Base-by-base conservation (phyloP, 2,329 filamentous ascomycete species). In the Aspergillus fructus region DNA sequence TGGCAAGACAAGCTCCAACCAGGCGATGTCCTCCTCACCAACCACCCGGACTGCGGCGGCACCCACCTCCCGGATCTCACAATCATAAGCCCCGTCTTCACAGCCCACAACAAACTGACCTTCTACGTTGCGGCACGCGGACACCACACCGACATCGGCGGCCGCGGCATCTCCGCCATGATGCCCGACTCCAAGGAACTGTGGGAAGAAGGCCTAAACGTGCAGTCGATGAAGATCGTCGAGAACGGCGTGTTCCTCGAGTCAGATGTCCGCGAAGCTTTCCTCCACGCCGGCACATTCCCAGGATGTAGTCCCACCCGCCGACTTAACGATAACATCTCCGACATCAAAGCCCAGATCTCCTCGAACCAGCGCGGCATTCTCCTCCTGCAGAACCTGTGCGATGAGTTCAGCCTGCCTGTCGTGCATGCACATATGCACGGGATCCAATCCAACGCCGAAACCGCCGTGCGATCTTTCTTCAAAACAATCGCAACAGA, bases 321-420 rank as follows among this genome's bases (percentile, higher is more conserved):
- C 42, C 91, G 89, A 68, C 78, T 96, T 1, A 85, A 84, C 7
- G 91, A 96, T 71, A 96, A 96, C 69, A 80, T 96, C 62, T 92
- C 91, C 52, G 91, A 96, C 69, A 79, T 96, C 42, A 92, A 93
- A 71, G 91, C 91, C 0, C 91, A 94, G 69, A 88, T 94, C 13
- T 90, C 91, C 0, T 90, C 91, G 12, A 96, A 96, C 67, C 88
- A 91, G 65, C 92, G 92, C 65, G 91, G 91, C 9, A 93, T 93
- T 15, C 12, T n/a, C 12, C 37, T 50, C 3, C 17, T 50, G 5
- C n/a, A 24, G 12, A 33, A 23, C 6, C 21, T 50, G 0, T 19
- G 17, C 8, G 34, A 7, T 3, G 48, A 94, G 66, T 94, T 92
- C 64, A 86, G 87, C 13, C 86, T 91, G 64, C 80, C 86, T 2